Evolutionary conservation across 371 early-diverging fungal species (phyloP), one percentile per base, ranked within the genome.

Genomic region (Cokeromyces recurvatus): DNA sequence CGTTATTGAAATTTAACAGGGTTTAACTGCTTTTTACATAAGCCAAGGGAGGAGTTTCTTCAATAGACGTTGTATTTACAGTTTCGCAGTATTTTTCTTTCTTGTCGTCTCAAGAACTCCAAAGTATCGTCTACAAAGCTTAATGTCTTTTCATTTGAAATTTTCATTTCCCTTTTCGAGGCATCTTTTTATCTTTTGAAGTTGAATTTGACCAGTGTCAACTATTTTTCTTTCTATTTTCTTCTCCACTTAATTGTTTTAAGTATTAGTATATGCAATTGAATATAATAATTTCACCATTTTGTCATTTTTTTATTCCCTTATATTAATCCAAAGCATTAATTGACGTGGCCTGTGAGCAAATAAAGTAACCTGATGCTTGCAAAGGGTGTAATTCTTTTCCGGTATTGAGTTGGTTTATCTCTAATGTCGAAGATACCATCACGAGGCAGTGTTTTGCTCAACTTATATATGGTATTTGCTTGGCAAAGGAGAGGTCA

Each of bases 61-160:
- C 48, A 48, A 47, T 34, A 5, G 48, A 32, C 11, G 44, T 40
- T 50, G 46, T 50, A 45, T 56, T 43, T 21, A 46, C 40, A 10
- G 41, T 40, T 40, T 56, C 40, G 31, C 55, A 55, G 49, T 55
- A 48, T 55, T 55, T n/a, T 53, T 44, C 39, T 48, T 47, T 38
- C 49, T 37, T 55, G 46, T 44, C 48, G 56, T 32, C 38, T 50
- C 31, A 44, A 40, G 35, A 43, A 55, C 16, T 32, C 38, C 38
- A 44, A 45, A 56, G 46, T 35, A 38, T 48, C 38, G 16, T 43
- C 43, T 42, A 50, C 46, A 56, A 50, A 56, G 37, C 46, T 46
- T 38, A 56, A 49, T 46, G 46, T 40, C 38, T 42, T 49, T 55
- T 55, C 27, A 16, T 43, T 47, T 47, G 48, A 54, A 46, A 24